Conservation (phyloP, 2,329 filamentous ascomycete genomes). For the Pestalotiopsis sp. region DNA sequence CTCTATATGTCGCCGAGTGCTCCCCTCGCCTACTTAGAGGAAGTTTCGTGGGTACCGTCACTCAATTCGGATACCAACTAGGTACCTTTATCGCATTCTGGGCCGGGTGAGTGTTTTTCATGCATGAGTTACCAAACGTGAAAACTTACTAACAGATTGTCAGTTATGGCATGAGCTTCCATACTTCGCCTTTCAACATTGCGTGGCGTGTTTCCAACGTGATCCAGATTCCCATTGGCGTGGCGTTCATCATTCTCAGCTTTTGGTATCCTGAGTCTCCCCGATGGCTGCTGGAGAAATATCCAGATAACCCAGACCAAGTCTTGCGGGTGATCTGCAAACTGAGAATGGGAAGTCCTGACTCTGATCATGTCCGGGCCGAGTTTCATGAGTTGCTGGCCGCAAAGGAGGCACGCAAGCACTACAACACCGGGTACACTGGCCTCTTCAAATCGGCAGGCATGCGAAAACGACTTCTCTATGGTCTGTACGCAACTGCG, state of each 20-base stretch:
- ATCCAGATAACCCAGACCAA: not conserved
- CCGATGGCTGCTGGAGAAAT: not conserved
- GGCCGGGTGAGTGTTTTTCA: not conserved
- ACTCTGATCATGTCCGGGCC: constrained; percentile 1
- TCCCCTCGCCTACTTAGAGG: not conserved
- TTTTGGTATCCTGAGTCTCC: constrained; percentile 6
- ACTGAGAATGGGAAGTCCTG: not conserved
- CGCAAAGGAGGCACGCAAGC: not conserved
- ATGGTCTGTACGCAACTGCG: not conserved
- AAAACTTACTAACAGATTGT: not conserved
- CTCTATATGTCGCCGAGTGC: not conserved
- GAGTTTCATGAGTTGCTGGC: not conserved
- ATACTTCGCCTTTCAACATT: constrained; percentile 2
- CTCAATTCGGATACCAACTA: not conserved
- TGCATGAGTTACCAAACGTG: accelerated
- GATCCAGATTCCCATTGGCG: constrained; percentile 1
- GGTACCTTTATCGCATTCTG: constrained; percentile 1
- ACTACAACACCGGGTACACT: not conserved
- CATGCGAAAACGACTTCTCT: not conserved
- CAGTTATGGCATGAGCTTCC: constrained; percentile 5
- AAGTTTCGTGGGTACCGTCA: not conserved
- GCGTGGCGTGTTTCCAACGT: not conserved
- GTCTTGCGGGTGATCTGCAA: not conserved
- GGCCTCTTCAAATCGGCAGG: not conserved
- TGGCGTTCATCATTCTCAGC: not conserved